Conservation (phyloP, 805 yeast species). For the Candida coleopterorum region DNA sequence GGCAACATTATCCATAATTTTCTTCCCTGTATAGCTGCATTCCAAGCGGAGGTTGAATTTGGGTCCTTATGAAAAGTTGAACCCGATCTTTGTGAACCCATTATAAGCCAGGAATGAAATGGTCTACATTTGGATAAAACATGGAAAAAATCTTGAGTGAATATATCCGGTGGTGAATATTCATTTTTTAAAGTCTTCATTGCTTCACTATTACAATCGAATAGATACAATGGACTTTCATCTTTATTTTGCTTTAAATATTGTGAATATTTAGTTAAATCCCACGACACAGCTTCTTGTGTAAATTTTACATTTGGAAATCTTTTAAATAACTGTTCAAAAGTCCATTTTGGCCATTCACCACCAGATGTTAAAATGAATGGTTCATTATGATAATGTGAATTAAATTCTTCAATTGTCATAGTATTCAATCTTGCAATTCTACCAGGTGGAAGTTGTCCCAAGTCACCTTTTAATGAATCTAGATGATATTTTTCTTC, state of each 20-base stretch:
- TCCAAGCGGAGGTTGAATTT: constrained; percentile 88
- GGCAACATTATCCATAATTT: constrained; percentile 91
- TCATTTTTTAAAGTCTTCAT: constrained; percentile 52
- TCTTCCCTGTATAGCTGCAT: constrained; percentile 65
- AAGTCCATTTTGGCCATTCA: constrained; percentile 64
- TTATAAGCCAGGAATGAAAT: constrained; percentile 87
- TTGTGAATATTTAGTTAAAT: constrained; percentile 52
- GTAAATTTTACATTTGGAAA: constrained; percentile 65
- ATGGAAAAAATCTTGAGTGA: constrained; percentile 57
- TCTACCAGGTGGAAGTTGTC: constrained; percentile 27
- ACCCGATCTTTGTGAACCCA: constrained; percentile 79
- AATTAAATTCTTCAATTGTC: constrained; percentile 42
- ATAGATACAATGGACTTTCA: constrained; percentile 80
- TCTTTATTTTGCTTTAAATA: constrained; percentile 63
- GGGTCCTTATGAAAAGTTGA: constrained; percentile 94
- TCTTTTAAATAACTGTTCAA: constrained; percentile 42
- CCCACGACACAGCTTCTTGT: constrained; percentile 86
- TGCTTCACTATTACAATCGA: constrained; percentile 76
- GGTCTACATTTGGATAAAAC: constrained; percentile 65
- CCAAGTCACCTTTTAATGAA: constrained; percentile 11
- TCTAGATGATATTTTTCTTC: constrained; percentile 33
- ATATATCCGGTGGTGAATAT: constrained; percentile 50
- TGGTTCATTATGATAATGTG: constrained; percentile 49
- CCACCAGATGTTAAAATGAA: constrained; percentile 47
- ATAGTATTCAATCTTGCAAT: constrained; percentile 56